These are phyloP conservation scores for Trichoderma sp. DNA, from an alignment of 2,329 filamentous ascomycete species.

Conservation along the genomic window DNA sequence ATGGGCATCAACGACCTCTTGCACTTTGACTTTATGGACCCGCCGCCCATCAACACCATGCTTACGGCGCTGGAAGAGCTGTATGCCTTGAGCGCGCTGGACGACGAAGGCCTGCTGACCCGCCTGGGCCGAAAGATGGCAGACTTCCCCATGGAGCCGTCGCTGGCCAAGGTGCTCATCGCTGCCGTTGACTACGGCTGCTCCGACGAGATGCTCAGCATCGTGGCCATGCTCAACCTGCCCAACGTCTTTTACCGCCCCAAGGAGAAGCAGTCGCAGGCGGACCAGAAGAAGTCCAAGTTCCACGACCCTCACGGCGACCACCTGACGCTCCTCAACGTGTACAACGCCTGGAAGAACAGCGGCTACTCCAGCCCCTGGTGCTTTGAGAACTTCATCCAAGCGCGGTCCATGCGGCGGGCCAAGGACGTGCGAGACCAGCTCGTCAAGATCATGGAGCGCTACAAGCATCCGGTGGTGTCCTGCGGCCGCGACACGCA, in stretches of 20 bases:
- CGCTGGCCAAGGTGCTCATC: conserved; percentile 87
- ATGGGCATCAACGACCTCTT: conserved; percentile 99
- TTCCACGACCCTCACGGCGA: conserved; percentile 96
- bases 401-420: conserved; percentile 83
- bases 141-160: conserved; percentile 96
- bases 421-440: conserved; percentile 93
- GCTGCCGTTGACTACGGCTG: conserved; percentile 84
- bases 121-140: conserved; percentile 95
- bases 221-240: conserved; percentile 91
- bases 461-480: conserved; percentile 79
- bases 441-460: conserved; percentile 88
- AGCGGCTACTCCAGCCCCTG: conserved; percentile 80
- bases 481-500: conserved; percentile 87
- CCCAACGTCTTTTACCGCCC: conserved; percentile 90
- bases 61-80: conserved; percentile 93
- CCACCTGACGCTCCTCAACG: conserved; percentile 91
- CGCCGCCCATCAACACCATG: conserved; percentile 96
- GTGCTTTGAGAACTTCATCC: conserved; percentile 98
- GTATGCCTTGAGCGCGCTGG: conserved; percentile 86
- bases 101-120: conserved; percentile 93
- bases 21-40: conserved; percentile 99
- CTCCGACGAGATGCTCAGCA: conserved; percentile 90
- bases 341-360: conserved; percentile 96
- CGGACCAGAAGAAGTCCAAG: conserved; percentile 96
- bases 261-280: conserved; percentile 94